Evolutionary conservation across 148 eudicot genomes (phyloP), one percentile per base, ranked within the genome.

Genomic region (Silene uniflora): DNA sequence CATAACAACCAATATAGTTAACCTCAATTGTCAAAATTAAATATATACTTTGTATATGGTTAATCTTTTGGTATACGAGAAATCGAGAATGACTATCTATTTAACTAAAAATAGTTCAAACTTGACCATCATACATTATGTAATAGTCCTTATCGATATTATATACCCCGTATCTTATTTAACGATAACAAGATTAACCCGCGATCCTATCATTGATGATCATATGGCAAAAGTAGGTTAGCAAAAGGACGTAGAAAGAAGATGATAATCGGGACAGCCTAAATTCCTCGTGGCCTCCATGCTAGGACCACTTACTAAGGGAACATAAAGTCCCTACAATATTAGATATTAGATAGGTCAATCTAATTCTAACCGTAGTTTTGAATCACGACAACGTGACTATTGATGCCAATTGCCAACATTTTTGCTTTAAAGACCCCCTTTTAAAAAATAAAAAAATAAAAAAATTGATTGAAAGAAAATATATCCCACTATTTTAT

Each of bases 281-380:
- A 67, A 68, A 72, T 24, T 54, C 42, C 42, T 71, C 72, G 24
- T 65, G 74, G 69, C 70, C 73, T 76, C 56, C 83, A 81, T 72
- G 65, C 70, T 60, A 66, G 83, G 84, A 81, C 80, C 80, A 81
- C 78, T 59, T 66, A 44, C 11, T 67, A 27, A 71, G 60, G 76
- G 73, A 71, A 35, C 75, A 76, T 27, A 65, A 9, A 72, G 77
- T 79, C 11, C 80, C 73, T 56, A 73, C 68, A 7, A 19, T 25
- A 63, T 54, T 64, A 74, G 25, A 19, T 25, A 63, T 54, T 64
- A 74, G 25, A 32, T 73, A 72, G 46, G 42, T 65, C 79, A 75
- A 56, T 75, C 67, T 23, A 25, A 64, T 70, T n/a, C 24, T 58
- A 32, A 76, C 71, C 63, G 63, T 64, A 71, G 35, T 44, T 52